These are phyloP conservation scores for Suhomyces sp. DNA, from an alignment of 805 yeast genomes.

Conservation along the genomic window DNA sequence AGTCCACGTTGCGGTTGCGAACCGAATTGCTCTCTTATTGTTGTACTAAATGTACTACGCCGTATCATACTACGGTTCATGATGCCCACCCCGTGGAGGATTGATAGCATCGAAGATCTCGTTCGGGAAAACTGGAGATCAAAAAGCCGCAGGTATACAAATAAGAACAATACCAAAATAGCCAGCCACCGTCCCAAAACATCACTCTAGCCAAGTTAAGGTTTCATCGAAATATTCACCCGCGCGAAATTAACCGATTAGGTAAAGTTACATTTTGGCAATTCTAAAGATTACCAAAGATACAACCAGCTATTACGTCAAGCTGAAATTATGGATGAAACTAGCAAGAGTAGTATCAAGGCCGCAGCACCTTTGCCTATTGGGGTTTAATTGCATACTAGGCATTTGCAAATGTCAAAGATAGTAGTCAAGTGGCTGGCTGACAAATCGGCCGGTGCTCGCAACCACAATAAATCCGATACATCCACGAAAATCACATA, in stretches of 20 bases:
- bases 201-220: neutral
- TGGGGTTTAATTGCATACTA: neutral
- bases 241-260: neutral
- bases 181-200: neutral
- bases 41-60: neutral
- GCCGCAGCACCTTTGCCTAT: neutral
- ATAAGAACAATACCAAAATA: neutral
- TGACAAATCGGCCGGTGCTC: neutral
- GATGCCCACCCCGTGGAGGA: neutral
- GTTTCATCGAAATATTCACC: neutral
- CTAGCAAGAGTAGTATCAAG: neutral
- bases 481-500: neutral
- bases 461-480: neutral
- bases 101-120: neutral
- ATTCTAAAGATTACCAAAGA: neutral
- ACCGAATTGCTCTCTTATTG: neutral
- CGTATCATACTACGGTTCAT: neutral
- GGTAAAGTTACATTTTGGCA: neutral
- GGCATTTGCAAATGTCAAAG: neutral
- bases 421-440: neutral
- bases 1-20: neutral
- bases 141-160: neutral
- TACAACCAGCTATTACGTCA: neutral
- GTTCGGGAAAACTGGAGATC: neutral
- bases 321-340: neutral